These are phyloP conservation scores for Anthostomella pinea DNA, from an alignment of 2,329 filamentous ascomycete species.

Conservation along the genomic window DNA sequence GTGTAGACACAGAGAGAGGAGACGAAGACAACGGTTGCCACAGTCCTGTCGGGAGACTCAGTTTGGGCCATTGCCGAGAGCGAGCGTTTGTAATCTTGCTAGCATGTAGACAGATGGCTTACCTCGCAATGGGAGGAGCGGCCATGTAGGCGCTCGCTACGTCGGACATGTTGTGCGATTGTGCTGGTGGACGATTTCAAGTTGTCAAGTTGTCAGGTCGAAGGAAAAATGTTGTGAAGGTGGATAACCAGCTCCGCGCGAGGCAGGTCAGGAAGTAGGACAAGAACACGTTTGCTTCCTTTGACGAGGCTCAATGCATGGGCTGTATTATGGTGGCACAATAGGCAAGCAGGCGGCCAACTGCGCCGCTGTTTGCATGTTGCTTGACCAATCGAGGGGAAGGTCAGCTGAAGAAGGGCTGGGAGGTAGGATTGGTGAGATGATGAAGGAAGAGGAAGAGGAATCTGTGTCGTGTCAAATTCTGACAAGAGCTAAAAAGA, in stretches of 20 bases:
- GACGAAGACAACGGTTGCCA: slow-evolving; percentile 62
- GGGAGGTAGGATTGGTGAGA: slow-evolving; percentile 7
- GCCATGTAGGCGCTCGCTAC: slow-evolving; percentile 40
- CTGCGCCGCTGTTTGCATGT: slow-evolving; percentile 27
- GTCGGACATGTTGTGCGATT: slow-evolving; percentile 35
- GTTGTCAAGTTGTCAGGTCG: too few species aligned
- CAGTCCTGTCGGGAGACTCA: too few species aligned
- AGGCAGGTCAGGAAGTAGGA: slow-evolving; percentile 11
- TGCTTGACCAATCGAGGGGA: slow-evolving; percentile 25
- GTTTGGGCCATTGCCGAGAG: too few species aligned
- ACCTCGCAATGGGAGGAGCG: slow-evolving; percentile 43
- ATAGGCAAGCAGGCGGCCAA: slow-evolving; percentile 23
- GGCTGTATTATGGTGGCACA: slow-evolving; percentile 20
- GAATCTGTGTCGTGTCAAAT: slow-evolving; percentile 23
- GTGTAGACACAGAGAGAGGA: slow-evolving; percentile 61
- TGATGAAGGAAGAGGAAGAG: slow-evolving; percentile 12
- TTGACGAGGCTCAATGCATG: slow-evolving; percentile 21
- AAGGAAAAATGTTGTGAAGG: too few species aligned
- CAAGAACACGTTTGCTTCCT: slow-evolving; percentile 17
- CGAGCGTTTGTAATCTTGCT: slow-evolving; percentile 12
- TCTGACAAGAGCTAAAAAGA: slow-evolving; percentile 8
- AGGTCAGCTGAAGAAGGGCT: too few species aligned
- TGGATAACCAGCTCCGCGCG: slow-evolving; percentile 2
- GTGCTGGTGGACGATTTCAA: slow-evolving; percentile 1
- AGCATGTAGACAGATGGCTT: slow-evolving; percentile 14